Percentiles rank a stretch among this genome's conserved stretches.
These are phyloP conservation scores for Albugo candida DNA, from an alignment of 352 stramenopile species.

Conservation along the genomic window DNA sequence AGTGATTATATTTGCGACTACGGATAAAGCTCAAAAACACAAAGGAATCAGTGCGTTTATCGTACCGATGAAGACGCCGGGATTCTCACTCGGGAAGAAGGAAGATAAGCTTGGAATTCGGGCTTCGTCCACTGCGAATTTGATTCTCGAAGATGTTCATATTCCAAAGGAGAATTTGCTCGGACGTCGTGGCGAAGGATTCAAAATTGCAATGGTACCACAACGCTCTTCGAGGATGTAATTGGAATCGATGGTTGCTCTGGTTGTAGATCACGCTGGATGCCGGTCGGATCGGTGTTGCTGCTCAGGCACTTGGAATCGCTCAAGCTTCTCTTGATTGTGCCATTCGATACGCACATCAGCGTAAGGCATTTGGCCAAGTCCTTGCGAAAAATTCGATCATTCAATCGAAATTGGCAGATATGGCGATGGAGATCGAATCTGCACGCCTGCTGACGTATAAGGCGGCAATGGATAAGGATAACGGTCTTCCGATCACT, in stretches of 20 bases:
- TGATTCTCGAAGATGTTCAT: slow-evolving; percentile 89
- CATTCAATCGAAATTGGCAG: slow-evolving; percentile 81
- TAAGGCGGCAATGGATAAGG: slow-evolving; percentile 84
- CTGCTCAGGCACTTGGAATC: slow-evolving; percentile 90
- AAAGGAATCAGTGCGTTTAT: slow-evolving; percentile 95
- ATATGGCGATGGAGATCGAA: slow-evolving; percentile 87
- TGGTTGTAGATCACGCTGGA: slow-evolving; percentile 77
- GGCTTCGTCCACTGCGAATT: slow-evolving; percentile 89
- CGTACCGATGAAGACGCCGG: slow-evolving; percentile 77
- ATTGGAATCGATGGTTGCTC: not conserved
- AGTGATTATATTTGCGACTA: slow-evolving; percentile 94
- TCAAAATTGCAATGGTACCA: slow-evolving; percentile 76
- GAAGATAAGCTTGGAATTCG: slow-evolving; percentile 97
- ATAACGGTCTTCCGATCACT: slow-evolving; percentile 77
- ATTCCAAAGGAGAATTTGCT: slow-evolving; percentile 82
- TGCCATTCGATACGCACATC: slow-evolving; percentile 88
- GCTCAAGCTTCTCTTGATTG: slow-evolving; percentile 91
- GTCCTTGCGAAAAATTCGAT: slow-evolving; percentile 81
- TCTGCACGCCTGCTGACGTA: slow-evolving; percentile 86
- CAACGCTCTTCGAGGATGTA: not conserved
- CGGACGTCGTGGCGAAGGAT: slow-evolving; percentile 69
- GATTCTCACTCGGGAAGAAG: slow-evolving; percentile 92
- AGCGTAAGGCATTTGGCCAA: slow-evolving; percentile 87
- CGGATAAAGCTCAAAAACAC: slow-evolving; percentile 89
- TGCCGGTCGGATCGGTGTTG: slow-evolving; percentile 89